Evolutionary conservation across 768 basidiomycete species (phyloP).

Genomic region (Favolaschia claudopus): DNA sequence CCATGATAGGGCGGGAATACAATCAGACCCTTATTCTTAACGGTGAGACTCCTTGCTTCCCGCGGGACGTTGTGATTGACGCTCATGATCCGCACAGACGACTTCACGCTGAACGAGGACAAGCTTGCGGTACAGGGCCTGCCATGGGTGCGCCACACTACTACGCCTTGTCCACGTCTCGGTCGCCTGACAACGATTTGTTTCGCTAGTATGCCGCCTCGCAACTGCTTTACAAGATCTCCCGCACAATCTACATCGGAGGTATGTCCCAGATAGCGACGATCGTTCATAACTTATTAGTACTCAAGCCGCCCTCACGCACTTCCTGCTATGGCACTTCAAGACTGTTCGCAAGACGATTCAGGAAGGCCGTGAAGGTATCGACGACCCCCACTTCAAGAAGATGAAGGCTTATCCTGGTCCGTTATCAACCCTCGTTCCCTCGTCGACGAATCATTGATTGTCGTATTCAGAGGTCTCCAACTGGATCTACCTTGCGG

Average conservation of each 20-base stretch:
- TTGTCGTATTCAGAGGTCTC: too few relatives aligned
- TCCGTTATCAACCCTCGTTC: background rate
- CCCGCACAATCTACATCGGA: conserved; percentile 47
- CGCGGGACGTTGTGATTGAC: background rate
- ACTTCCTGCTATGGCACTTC: conserved; percentile 57
- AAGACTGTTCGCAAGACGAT: conserved; percentile 47
- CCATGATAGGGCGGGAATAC: too few relatives aligned
- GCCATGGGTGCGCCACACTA: conserved; percentile 45
- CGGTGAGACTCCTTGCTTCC: conserved; percentile 13
- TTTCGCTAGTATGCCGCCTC: conserved; percentile 53
- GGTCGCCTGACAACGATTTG: conserved; percentile 31
- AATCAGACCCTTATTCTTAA: conserved; percentile 62
- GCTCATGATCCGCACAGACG: conserved; percentile 22
- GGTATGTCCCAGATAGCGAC: conserved; percentile 13
- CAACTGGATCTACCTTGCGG: conserved; percentile 44
- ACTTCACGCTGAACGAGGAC: conserved; percentile 55
- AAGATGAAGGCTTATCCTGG: conserved; percentile 54
- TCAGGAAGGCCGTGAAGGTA: conserved; percentile 43
- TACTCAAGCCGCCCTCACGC: conserved; percentile 49
- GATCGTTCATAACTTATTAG: background rate
- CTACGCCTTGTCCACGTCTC: background rate
- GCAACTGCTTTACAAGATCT: conserved; percentile 47
- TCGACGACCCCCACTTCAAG: conserved; percentile 60
- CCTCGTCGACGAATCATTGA: too few relatives aligned
- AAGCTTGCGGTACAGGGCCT: conserved; percentile 53